Conservation (phyloP, 2,329 filamentous ascomycete genomes). For the Exutisphaerella laricina region DNA sequence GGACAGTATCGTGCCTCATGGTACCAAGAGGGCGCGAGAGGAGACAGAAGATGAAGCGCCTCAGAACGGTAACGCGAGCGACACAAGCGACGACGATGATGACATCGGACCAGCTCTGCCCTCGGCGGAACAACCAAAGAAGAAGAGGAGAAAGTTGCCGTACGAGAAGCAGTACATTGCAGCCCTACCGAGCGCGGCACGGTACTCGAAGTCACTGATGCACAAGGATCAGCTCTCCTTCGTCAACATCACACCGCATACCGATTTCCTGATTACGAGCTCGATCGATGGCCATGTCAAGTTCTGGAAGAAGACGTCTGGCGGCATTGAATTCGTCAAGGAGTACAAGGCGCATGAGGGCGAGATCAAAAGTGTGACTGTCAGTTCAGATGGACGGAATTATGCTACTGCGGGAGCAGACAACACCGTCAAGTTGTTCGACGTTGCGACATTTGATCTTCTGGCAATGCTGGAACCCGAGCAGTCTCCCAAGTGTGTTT, state of each 20-base stretch:
- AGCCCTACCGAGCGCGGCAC: constrained; percentile 71
- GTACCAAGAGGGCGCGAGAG: constrained; percentile 29
- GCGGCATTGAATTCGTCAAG: constrained; percentile 95
- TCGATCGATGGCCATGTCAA: constrained; percentile 96
- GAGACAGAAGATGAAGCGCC: constrained; percentile 14
- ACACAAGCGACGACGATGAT: constrained; percentile 58
- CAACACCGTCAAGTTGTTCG: constrained; percentile 71
- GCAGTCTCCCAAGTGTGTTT: constrained; percentile 70
- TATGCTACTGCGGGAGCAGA: constrained; percentile 84
- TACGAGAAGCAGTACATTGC: constrained; percentile 95
- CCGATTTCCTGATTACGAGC: constrained; percentile 91
- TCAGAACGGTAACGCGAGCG: constrained; percentile 42
- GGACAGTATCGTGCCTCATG: too few species aligned
- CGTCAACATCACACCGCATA: constrained; percentile 79
- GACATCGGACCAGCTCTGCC: constrained; percentile 92
- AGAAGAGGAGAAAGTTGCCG: constrained; percentile 82
- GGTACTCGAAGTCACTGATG: constrained; percentile 96
- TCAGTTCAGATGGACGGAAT: constrained; percentile 83
- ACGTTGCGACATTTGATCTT: constrained; percentile 64
- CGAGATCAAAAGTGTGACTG: constrained; percentile 75
- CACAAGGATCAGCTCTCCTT: constrained; percentile 93
- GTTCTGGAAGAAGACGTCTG: constrained; percentile 91
- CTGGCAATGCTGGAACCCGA: constrained; percentile 75
- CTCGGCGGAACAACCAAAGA: constrained; percentile 68
- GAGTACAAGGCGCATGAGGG: constrained; percentile 89